A percentile compares a stretch with the other conserved stretches of the same genome.
phyloP scores from a whole-genome alignment of 2,329 filamentous ascomycete species.

The Penicillium sp. region DNA sequence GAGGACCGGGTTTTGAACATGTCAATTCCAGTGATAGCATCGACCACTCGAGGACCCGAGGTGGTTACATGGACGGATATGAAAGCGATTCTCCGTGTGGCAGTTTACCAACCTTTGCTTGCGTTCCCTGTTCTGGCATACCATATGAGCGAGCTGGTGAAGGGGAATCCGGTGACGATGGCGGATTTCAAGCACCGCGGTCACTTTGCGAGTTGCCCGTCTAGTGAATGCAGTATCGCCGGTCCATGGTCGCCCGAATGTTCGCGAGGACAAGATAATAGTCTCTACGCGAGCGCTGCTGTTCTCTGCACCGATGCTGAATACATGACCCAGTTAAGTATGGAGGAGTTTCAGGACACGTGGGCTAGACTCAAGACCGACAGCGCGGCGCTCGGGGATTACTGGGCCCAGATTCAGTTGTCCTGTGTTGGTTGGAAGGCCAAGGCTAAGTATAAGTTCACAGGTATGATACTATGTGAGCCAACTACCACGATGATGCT shows the following conservation, averaged over 20 bases:
- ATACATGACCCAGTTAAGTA: slow-evolving; percentile 18
- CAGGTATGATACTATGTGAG: slow-evolving; percentile 24
- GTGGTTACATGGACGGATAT: slow-evolving; percentile 38
- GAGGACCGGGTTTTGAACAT: slow-evolving; percentile 25
- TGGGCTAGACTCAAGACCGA: slow-evolving; percentile 26
- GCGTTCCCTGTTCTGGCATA: slow-evolving; percentile 30
- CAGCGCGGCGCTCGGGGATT: slow-evolving; percentile 32
- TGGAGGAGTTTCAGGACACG: slow-evolving; percentile 18
- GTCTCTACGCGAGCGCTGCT: slow-evolving; percentile 29
- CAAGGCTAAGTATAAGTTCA: slow-evolving; percentile 34
- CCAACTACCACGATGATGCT: background rate
- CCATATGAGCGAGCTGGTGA: slow-evolving; percentile 23
- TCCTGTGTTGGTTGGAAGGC: slow-evolving; percentile 39
- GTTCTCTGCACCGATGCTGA: slow-evolving; percentile 35
- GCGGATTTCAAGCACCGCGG: slow-evolving; percentile 31
- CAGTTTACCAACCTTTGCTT: slow-evolving; percentile 34
- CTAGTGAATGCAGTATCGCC: slow-evolving; percentile 26
- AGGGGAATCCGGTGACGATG: slow-evolving; percentile 28
- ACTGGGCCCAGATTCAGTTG: slow-evolving; percentile 40
- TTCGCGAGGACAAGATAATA: slow-evolving; percentile 25
- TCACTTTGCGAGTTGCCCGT: slow-evolving; percentile 27
- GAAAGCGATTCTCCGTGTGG: slow-evolving; percentile 29
- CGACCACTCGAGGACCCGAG: slow-evolving; percentile 31
- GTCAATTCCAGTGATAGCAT: slow-evolving; percentile 32
- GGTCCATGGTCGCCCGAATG: slow-evolving; percentile 35